These are phyloP conservation scores for Novymonas esmeraldas DNA, from an alignment of 208 protist species.

Conservation along the genomic window DNA sequence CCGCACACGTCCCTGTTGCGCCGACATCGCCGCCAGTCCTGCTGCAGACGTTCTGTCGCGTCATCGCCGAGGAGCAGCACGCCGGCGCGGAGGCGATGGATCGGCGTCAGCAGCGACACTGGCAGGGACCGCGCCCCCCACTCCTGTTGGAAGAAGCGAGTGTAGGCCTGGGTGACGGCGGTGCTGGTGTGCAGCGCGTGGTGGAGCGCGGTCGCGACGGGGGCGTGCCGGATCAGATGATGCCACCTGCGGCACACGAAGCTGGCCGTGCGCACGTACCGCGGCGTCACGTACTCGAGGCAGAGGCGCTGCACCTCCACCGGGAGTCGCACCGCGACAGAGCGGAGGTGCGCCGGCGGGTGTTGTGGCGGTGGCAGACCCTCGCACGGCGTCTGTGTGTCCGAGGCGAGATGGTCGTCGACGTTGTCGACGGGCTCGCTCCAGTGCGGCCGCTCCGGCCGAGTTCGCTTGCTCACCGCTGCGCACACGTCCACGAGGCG, in stretches of 20 bases:
- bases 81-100: constrained; percentile 27
- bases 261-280: constrained; percentile 27
- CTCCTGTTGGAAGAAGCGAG: constrained; percentile 39
- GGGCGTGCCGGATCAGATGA: constrained; percentile 10
- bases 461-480: not conserved
- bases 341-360: not conserved
- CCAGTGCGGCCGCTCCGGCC: not conserved
- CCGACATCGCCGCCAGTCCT: constrained; percentile 7
- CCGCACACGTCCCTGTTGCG: not conserved
- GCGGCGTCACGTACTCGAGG: constrained; percentile 37
- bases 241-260: constrained; percentile 40
- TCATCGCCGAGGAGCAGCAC: not conserved
- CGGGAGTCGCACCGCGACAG: constrained; percentile 16
- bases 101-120: constrained; percentile 35
- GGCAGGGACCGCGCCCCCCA: constrained; percentile 46
- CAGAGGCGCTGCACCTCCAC: constrained; percentile 34
- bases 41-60: constrained; percentile 4
- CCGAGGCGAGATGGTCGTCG: not conserved
- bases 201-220: constrained; percentile 4
- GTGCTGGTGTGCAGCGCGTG: constrained; percentile 22
- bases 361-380: not conserved
- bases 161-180: constrained; percentile 40
- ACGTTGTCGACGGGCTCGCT: not conserved
- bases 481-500: not conserved
- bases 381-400: not conserved